phyloP scores from a whole-genome alignment of 2,329 filamentous ascomycete genomes.

The Phaeosphaeriaceae sp. region DNA sequence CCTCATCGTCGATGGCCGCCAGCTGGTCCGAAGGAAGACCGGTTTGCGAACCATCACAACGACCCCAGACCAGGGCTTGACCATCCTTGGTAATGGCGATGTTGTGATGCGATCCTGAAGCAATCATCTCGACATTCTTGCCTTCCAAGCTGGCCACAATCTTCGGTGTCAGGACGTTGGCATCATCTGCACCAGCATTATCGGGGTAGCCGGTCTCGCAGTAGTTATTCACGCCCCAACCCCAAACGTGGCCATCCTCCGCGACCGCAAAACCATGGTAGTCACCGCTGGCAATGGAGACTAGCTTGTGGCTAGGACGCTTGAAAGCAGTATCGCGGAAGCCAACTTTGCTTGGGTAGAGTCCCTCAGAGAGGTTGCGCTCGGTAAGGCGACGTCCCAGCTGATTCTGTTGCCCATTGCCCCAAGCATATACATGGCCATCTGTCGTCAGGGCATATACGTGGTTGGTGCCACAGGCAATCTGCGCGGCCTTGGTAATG shows the following conservation, averaged over 20 bases:
- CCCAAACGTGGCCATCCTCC: constrained; percentile 73
- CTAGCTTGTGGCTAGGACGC: constrained; percentile 59
- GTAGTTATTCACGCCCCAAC: constrained; percentile 89
- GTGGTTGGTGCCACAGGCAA: constrained; percentile 75
- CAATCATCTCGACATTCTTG: constrained; percentile 70
- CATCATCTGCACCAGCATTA: constrained; percentile 71
- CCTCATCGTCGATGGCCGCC: constrained; percentile 48
- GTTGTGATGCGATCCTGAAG: constrained; percentile 80
- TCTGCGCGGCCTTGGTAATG: constrained; percentile 70
- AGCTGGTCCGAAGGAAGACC: constrained; percentile 46
- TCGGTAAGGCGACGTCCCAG: constrained; percentile 71
- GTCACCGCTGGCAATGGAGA: constrained; percentile 71
- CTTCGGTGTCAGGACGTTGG: constrained; percentile 71
- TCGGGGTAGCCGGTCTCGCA: constrained; percentile 76
- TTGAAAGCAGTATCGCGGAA: constrained; percentile 52
- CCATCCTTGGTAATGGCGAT: constrained; percentile 62
- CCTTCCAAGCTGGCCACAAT: constrained; percentile 70
- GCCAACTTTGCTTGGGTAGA: constrained; percentile 64
- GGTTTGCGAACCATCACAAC: constrained; percentile 65
- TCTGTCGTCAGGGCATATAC: constrained; percentile 71
- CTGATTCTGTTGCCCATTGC: constrained; percentile 74
- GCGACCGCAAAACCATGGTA: constrained; percentile 83
- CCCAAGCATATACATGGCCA: constrained; percentile 73
- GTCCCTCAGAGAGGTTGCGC: constrained; percentile 61
- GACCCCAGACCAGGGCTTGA: constrained; percentile 66